Evolutionary conservation across 768 basidiomycete genomes (phyloP).

Genomic region (Saitozyma podzolica): DNA sequence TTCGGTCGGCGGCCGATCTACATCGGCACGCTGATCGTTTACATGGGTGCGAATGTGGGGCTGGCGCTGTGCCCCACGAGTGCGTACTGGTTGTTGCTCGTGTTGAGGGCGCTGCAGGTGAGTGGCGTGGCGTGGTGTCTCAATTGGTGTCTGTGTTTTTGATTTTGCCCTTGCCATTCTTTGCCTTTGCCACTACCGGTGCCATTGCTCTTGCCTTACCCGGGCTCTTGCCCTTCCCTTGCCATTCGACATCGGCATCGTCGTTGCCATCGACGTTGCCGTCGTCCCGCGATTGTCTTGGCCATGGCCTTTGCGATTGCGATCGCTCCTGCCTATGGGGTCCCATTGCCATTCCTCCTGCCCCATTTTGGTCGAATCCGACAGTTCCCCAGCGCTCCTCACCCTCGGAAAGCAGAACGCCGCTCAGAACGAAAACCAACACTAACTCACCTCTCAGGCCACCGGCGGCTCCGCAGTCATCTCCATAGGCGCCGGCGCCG

Average conservation of each 20-base stretch:
- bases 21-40: conserved; percentile 64
- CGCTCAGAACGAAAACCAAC: no score
- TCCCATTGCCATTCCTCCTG: no score
- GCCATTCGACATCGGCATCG: neutral
- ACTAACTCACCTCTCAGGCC: conserved; percentile 52
- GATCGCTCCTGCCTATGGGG: no score
- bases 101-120: conserved; percentile 73
- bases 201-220: no score
- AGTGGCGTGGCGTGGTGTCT: neutral
- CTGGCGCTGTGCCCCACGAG: conserved; percentile 61
- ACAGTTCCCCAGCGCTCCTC: no score
- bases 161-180: no score
- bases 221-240: no score
- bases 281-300: neutral
- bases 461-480: conserved; percentile 78
- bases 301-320: no score
- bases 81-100: conserved; percentile 73
- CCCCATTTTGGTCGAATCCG: no score
- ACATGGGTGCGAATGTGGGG: conserved; percentile 67
- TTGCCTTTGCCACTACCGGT: no score
- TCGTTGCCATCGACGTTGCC: neutral
- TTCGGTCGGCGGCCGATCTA: conserved; percentile 45
- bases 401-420: no score
- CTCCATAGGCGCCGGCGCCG: conserved; percentile 75
- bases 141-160: no score